Evolutionary conservation across 1,284 basidiomycete genomes (phyloP), one percentile per base, ranked within the genome.

Genomic region (Sphaerobolus stellatus): DNA sequence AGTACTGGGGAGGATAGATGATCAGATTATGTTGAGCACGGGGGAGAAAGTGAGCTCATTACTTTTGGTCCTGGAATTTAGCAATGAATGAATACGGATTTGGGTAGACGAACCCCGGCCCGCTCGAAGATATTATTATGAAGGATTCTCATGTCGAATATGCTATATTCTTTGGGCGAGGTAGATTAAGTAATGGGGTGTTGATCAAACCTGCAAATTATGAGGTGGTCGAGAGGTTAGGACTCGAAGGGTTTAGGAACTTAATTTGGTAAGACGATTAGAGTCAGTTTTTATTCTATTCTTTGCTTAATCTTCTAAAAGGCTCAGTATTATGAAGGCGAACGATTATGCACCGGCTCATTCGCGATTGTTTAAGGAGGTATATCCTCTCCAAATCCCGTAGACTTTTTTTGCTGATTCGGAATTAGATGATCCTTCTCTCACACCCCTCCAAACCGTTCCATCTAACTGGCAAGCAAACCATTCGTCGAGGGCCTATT

Each of bases 171-270:
- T 68, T 79, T 56, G 77, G 77, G 1, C 61, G 73, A 1, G 73
- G 74, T 5, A 63, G 69, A n/a, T 72, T 74, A 58, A 72, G 76
- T 48, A 68, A 68, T 14, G 77, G 77, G 1, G 66, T 79, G 11
- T 57, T 79, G 9, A 59, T 80, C 14, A 70, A 78, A 29, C 75
- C 75, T 0, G 60, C 44, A 6, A 57, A 65, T 5, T 60, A 58
- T 13, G 63, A 62, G 27, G 47, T 54, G 2, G 66, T 75, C 56
- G 69, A 75, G 61, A 7, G 60, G 61, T 38, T 55, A 74, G 3
- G 62, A 60, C 0, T 51, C 16, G 50, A 16, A 66, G 62, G 59
- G 1, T 73, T 72, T 56, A 49, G 71, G 16, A 69, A 72, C 54
- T 58, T 49, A 43, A 73, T 76, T 8, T 71, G 70, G 72, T 77